phyloP scores from a whole-genome alignment of 768 basidiomycete species.

The Russula emetica region DNA sequence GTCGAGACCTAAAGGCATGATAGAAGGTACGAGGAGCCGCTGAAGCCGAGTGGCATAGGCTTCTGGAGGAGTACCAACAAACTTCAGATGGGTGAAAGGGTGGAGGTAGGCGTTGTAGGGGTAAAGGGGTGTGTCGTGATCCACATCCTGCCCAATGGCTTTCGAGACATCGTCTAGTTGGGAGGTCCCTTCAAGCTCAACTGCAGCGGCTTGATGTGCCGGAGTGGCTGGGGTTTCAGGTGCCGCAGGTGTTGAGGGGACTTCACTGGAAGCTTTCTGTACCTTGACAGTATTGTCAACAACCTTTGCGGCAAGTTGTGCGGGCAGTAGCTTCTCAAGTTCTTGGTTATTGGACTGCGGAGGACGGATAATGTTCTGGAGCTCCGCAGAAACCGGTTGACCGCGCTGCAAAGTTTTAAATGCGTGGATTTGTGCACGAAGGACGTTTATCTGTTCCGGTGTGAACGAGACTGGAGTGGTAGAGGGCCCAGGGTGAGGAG shows the following conservation, averaged over 20 bases:
- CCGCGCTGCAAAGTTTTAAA: conserved; percentile 69
- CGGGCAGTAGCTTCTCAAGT: conserved; percentile 61
- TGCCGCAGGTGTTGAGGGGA: conserved; percentile 28
- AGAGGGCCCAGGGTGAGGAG: conserved; percentile 50
- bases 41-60: conserved; percentile 71
- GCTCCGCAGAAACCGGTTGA: conserved; percentile 58
- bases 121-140: conserved; percentile 75
- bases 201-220: conserved; percentile 32
- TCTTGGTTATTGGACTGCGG: conserved; percentile 57
- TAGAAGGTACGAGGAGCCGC: conserved; percentile 76
- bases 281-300: conserved; percentile 74
- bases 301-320: conserved; percentile 56
- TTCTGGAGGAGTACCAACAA: conserved; percentile 53
- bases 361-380: conserved; percentile 67
- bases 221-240: conserved; percentile 13
- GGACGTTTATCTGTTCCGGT: conserved; percentile 63
- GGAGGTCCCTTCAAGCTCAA: conserved; percentile 54
- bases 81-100: conserved; percentile 75
- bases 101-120: conserved; percentile 89
- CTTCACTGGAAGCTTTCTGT: conserved; percentile 47
- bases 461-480: conserved; percentile 78
- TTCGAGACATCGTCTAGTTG: conserved; percentile 62
- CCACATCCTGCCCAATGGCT: conserved; percentile 73
- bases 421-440: conserved; percentile 80
- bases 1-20: conserved; percentile 90